Conservation (phyloP, 495 filamentous ascomycete species). For the Penicillium simplicissimum region DNA sequence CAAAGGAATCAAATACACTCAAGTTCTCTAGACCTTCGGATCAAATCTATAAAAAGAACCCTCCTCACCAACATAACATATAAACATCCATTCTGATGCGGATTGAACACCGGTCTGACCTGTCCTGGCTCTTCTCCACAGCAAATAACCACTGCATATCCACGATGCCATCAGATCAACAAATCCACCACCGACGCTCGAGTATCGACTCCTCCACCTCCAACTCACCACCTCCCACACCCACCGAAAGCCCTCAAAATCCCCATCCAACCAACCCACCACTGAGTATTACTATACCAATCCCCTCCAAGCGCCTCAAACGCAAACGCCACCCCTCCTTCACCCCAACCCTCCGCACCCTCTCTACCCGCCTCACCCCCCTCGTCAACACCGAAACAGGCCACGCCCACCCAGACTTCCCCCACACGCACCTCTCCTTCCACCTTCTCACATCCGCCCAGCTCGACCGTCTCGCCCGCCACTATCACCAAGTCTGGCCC, state of each 20-base stretch:
- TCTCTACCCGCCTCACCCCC: slow-evolving; percentile 38
- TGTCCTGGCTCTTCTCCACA: neutral
- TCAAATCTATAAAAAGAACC: slow-evolving; percentile 2
- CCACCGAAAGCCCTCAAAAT: neutral
- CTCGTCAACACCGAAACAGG: slow-evolving; percentile 46
- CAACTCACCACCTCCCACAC: neutral
- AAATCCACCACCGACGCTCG: neutral
- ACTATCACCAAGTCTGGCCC: slow-evolving; percentile 72
- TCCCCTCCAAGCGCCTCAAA: neutral
- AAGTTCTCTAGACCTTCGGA: neutral
- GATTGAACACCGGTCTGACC: neutral
- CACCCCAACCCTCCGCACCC: slow-evolving; percentile 28
- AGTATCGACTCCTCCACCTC: neutral
- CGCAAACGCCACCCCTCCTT: slow-evolving; percentile 12
- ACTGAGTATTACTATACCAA: no score
- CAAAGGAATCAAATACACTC: neutral
- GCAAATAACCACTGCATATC: neutral
- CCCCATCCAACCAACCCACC: neutral
- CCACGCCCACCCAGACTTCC: slow-evolving; percentile 63
- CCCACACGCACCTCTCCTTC: slow-evolving; percentile 64
- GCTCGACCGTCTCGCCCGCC: slow-evolving; percentile 69
- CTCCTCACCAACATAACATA: neutral
- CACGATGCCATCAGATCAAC: neutral
- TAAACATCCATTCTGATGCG: neutral
- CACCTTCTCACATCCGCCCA: slow-evolving; percentile 71